Evolutionary conservation across 306 rosid genomes (phyloP).

Genomic region (Acacia crassicarpa): DNA sequence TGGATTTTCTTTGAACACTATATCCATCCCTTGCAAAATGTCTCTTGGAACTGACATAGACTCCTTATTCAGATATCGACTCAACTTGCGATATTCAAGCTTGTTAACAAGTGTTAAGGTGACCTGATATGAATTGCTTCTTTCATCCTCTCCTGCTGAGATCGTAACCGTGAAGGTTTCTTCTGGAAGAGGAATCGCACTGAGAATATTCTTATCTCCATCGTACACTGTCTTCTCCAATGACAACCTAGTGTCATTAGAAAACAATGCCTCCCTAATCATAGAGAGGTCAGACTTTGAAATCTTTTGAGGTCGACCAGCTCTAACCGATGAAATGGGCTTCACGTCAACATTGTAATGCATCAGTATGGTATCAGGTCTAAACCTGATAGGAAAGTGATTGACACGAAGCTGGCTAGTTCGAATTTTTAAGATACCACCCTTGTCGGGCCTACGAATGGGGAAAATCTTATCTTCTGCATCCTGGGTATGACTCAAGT

Average conservation of each 20-base stretch:
- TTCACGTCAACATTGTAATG: slow-evolving; percentile 61
- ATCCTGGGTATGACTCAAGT: slow-evolving; percentile 5
- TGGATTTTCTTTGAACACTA: slow-evolving; percentile 74
- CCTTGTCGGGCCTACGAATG: slow-evolving; percentile 61
- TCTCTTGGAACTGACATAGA: slow-evolving; percentile 53
- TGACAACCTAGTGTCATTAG: slow-evolving; percentile 48
- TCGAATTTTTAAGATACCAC: slow-evolving; percentile 43
- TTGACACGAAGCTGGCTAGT: slow-evolving; percentile 46
- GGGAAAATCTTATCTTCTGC: slow-evolving; percentile 34
- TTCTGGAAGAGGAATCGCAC: slow-evolving; percentile 58
- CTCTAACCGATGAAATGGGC: slow-evolving; percentile 40
- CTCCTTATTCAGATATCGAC: slow-evolving; percentile 51
- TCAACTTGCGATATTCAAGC: slow-evolving; percentile 51
- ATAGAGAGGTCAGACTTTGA: slow-evolving; percentile 50
- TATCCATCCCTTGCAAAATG: slow-evolving; percentile 71
- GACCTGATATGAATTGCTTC: slow-evolving; percentile 37
- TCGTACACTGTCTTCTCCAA: slow-evolving; percentile 63
- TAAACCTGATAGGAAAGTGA: slow-evolving; percentile 54
- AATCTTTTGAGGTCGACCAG: slow-evolving; percentile 46
- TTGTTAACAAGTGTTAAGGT: slow-evolving; percentile 47
- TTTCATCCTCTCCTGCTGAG: slow-evolving; percentile 56
- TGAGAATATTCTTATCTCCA: slow-evolving; percentile 65
- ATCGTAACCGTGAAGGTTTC: slow-evolving; percentile 53
- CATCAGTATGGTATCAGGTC: slow-evolving; percentile 47
- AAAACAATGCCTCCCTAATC: slow-evolving; percentile 54